phyloP scores from a whole-genome alignment of 2,329 filamentous ascomycete genomes.

The Fusarium tupiense region DNA sequence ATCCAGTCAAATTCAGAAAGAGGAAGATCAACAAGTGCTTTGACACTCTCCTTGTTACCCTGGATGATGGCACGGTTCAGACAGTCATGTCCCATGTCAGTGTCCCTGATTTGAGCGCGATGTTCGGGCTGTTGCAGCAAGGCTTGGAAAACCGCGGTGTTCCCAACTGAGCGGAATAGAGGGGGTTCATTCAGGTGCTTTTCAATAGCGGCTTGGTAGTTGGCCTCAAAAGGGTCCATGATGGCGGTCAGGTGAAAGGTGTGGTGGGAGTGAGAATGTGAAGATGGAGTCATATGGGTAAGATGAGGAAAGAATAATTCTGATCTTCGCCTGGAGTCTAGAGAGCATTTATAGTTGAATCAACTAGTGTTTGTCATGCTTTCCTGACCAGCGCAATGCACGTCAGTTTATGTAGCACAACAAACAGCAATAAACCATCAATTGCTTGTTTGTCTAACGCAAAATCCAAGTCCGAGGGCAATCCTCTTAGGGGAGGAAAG shows the following conservation, averaged over 20 bases:
- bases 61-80: background rate
- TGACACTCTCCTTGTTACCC: background rate
- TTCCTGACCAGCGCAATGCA: background rate
- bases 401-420: background rate
- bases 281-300: no score
- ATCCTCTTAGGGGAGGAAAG: no score
- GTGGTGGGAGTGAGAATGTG: background rate
- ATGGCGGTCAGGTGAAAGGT: background rate
- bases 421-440: background rate
- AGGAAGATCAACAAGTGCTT: background rate
- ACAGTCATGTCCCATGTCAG: background rate
- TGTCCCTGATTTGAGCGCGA: background rate
- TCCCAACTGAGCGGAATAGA: background rate
- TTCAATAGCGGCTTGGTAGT: background rate
- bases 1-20: background rate
- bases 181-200: background rate
- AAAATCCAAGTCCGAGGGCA: background rate
- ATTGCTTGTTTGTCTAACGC: background rate
- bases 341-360: background rate
- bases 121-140: background rate
- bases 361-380: background rate
- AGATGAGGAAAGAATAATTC: background rate
- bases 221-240: background rate
- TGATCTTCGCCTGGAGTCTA: background rate
- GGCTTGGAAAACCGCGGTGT: background rate